Conservation (phyloP, 331 rosid genomes). For the Pyracantha coccinea region DNA sequence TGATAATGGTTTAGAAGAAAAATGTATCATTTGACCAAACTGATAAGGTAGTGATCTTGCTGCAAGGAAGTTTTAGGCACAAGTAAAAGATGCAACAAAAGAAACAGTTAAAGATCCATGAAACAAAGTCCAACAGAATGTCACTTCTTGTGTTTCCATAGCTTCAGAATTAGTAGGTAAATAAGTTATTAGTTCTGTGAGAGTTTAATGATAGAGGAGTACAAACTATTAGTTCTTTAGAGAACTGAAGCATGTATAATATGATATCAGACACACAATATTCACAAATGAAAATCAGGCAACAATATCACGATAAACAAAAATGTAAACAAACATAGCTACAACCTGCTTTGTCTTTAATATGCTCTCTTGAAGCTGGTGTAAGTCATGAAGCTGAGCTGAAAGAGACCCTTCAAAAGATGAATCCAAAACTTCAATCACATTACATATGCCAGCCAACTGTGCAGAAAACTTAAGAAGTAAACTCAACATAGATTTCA, state of each 20-base stretch:
- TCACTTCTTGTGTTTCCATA: not conserved
- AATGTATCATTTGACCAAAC: not conserved
- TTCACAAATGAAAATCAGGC: not conserved
- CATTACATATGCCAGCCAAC: slow-evolving; percentile 77
- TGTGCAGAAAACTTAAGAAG: slow-evolving; percentile 64
- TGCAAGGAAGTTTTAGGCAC: not conserved
- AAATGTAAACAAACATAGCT: slow-evolving; percentile 2
- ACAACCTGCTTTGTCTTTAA: slow-evolving; percentile 87
- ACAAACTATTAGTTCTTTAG: not conserved
- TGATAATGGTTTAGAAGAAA: not conserved
- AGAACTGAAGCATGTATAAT: not conserved
- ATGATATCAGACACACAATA: not conserved
- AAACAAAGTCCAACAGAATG: not conserved
- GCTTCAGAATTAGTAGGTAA: not conserved
- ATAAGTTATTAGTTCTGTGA: not conserved
- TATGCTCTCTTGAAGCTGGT: slow-evolving; percentile 76
- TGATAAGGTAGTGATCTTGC: not conserved
- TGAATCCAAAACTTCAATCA: slow-evolving; percentile 81
- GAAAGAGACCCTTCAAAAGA: slow-evolving; percentile 82
- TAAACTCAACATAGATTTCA: slow-evolving; percentile 46
- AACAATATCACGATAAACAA: not conserved
- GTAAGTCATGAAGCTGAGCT: slow-evolving; percentile 75
- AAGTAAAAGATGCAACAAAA: not conserved
- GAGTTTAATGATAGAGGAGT: too few relatives aligned
- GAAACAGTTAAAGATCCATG: not conserved